Percentiles rank a stretch among this genome's conserved stretches.
Conservation (phyloP, 345 rosid species). For the Bruguiera sexangula region DNA sequence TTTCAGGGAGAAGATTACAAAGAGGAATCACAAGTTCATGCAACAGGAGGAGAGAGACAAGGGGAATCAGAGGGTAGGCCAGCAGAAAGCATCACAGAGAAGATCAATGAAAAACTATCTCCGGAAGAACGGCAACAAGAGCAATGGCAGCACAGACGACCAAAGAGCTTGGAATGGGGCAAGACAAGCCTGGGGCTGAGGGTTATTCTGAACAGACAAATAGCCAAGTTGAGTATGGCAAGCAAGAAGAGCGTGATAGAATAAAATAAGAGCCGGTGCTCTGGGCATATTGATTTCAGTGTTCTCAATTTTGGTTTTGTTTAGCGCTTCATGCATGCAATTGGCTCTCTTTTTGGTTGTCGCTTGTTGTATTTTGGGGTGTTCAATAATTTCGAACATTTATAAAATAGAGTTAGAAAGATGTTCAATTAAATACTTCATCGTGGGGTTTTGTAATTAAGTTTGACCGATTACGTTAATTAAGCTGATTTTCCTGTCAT, state of each 20-base stretch:
- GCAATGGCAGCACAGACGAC: constrained; percentile 44
- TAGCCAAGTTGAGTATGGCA: not conserved
- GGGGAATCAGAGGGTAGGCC: constrained; percentile 6
- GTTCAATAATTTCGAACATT: too few species aligned
- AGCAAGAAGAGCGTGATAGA: constrained; percentile 1
- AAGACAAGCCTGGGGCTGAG: constrained; percentile 10
- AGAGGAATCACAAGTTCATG: constrained; percentile 16
- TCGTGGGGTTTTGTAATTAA: too few species aligned
- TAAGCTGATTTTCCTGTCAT: too few species aligned
- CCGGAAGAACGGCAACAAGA: not conserved
- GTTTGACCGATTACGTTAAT: too few species aligned
- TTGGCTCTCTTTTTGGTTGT: too few species aligned
- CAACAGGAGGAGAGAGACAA: constrained; percentile 16
- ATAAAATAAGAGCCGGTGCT: too few species aligned
- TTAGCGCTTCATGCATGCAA: too few species aligned
- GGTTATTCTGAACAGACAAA: not conserved
- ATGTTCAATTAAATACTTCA: too few species aligned
- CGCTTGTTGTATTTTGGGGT: too few species aligned
- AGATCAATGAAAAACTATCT: not conserved
- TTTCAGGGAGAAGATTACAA: constrained; percentile 21
- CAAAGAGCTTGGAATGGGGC: constrained; percentile 44
- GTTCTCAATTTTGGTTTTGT: too few species aligned
- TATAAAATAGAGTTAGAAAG: too few species aligned
- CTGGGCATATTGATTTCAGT: too few species aligned
- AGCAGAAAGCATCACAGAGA: not conserved